These are phyloP conservation scores for Juglanconis sp. DNA, from an alignment of 2,329 filamentous ascomycete genomes.

Conservation along the genomic window DNA sequence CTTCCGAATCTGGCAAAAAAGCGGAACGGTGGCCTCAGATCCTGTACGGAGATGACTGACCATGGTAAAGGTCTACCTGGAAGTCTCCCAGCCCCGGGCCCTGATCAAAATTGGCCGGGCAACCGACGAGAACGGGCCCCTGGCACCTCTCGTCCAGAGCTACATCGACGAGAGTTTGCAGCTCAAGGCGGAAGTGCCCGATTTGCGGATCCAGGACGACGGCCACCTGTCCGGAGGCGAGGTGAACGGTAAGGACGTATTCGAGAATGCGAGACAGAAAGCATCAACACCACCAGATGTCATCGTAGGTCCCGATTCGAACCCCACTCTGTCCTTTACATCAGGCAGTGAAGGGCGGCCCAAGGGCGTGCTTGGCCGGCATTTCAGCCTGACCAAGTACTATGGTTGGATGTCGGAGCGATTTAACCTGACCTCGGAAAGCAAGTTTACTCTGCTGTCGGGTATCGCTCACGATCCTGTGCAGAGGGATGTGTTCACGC, in stretches of 20 bases:
- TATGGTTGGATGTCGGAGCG: slow-evolving; percentile 89
- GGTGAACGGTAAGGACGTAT: slow-evolving; percentile 53
- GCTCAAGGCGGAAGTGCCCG: slow-evolving; percentile 72
- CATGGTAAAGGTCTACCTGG: slow-evolving; percentile 53
- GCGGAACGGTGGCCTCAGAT: too few relatives aligned
- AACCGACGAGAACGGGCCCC: slow-evolving; percentile 61
- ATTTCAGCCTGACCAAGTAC: slow-evolving; percentile 82
- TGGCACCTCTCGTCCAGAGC: slow-evolving; percentile 45
- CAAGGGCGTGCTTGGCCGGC: slow-evolving; percentile 74
- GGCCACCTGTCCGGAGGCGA: slow-evolving; percentile 70
- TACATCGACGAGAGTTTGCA: slow-evolving; percentile 73
- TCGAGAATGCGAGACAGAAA: slow-evolving; percentile 52
- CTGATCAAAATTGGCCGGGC: slow-evolving; percentile 70
- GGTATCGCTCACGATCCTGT: slow-evolving; percentile 79
- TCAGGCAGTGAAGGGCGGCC: slow-evolving; percentile 48
- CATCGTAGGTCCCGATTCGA: slow-evolving; percentile 81
- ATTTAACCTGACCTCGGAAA: slow-evolving; percentile 50
- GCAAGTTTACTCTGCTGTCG: slow-evolving; percentile 74
- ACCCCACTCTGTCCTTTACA: slow-evolving; percentile 72
- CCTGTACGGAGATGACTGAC: background rate
- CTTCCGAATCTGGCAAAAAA: background rate
- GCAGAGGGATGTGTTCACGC: slow-evolving; percentile 17
- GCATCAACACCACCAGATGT: slow-evolving; percentile 61
- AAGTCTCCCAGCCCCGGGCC: slow-evolving; percentile 68
- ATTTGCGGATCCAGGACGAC: slow-evolving; percentile 67